phyloP scores from a whole-genome alignment of 768 basidiomycete species.

The Amanita exitialis region DNA sequence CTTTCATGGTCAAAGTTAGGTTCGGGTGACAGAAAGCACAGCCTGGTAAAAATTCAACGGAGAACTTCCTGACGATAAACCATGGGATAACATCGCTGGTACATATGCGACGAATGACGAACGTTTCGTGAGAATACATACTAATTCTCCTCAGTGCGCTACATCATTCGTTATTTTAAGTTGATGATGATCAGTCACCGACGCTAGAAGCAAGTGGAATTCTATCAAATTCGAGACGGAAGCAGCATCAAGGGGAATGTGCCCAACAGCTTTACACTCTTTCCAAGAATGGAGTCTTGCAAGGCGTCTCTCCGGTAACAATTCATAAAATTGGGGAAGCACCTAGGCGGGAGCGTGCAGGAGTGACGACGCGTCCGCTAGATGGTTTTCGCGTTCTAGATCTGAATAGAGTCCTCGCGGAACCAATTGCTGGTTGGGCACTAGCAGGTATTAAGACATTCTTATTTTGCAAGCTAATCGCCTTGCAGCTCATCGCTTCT shows the following conservation, averaged over 20 bases:
- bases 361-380: slow-evolving; percentile 22
- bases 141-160: slow-evolving; percentile 59
- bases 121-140: slow-evolving; percentile 45
- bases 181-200: slow-evolving; percentile 29
- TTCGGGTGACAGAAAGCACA: slow-evolving; percentile 31
- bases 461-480: not conserved
- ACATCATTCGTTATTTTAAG: not conserved
- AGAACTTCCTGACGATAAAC: slow-evolving; percentile 16
- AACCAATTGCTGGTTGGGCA: slow-evolving; percentile 44
- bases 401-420: slow-evolving; percentile 48
- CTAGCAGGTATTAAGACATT: slow-evolving; percentile 33
- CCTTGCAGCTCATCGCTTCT: slow-evolving; percentile 37
- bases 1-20: not conserved
- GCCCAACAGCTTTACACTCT: slow-evolving; percentile 38
- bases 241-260: slow-evolving; percentile 34
- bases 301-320: slow-evolving; percentile 29
- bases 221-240: slow-evolving; percentile 36
- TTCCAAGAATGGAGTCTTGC: slow-evolving; percentile 39
- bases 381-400: slow-evolving; percentile 47
- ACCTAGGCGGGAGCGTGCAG: slow-evolving; percentile 19
- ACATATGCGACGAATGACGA: slow-evolving; percentile 42
- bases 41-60: slow-evolving; percentile 38
- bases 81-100: slow-evolving; percentile 44
- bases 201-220: slow-evolving; percentile 31
- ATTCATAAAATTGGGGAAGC: slow-evolving; percentile 40